Evolutionary conservation across 2,329 filamentous ascomycete species (phyloP).

Genomic region (Paecilomyces formosus): DNA sequence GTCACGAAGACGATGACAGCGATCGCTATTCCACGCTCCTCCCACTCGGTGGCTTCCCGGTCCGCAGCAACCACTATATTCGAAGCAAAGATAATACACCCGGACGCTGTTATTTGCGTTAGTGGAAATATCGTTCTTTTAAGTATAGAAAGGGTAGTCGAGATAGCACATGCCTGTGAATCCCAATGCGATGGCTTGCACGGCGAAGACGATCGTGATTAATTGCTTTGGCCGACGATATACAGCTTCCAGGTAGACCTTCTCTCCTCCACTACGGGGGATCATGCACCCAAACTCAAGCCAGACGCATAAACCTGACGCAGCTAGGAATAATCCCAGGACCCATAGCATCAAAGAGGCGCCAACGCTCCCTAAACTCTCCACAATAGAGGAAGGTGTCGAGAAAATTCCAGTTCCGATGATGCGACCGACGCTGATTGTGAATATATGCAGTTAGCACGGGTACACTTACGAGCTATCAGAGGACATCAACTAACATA

Average conservation of each 20-base stretch:
- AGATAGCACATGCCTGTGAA: slow-evolving; percentile 43
- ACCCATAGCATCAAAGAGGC: slow-evolving; percentile 57
- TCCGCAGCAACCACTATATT: slow-evolving; percentile 61
- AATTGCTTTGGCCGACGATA: slow-evolving; percentile 56
- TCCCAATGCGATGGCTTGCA: slow-evolving; percentile 54
- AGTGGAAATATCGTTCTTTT: neutral
- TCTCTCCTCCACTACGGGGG: slow-evolving; percentile 58
- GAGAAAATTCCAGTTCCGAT: slow-evolving; percentile 65
- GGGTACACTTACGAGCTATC: neutral
- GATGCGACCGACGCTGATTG: slow-evolving; percentile 37
- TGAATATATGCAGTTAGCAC: neutral
- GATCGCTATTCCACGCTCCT: slow-evolving; percentile 60
- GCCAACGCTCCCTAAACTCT: slow-evolving; percentile 57
- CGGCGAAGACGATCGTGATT: slow-evolving; percentile 54
- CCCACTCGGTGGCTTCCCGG: slow-evolving; percentile 57
- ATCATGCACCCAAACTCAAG: slow-evolving; percentile 63
- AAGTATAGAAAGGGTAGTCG: neutral
- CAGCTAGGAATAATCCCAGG: slow-evolving; percentile 51
- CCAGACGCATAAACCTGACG: slow-evolving; percentile 52
- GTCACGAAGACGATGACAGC: slow-evolving; percentile 60
- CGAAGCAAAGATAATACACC: slow-evolving; percentile 56
- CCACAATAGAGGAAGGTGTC: slow-evolving; percentile 58
- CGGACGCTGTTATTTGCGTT: neutral
- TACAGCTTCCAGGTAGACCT: slow-evolving; percentile 62
- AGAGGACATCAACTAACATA: slow-evolving; percentile 12